A percentile compares a stretch with the other conserved stretches of the same genome.
Conservation (phyloP, 2,329 filamentous ascomycete genomes). For the Diplocarpon mali region DNA sequence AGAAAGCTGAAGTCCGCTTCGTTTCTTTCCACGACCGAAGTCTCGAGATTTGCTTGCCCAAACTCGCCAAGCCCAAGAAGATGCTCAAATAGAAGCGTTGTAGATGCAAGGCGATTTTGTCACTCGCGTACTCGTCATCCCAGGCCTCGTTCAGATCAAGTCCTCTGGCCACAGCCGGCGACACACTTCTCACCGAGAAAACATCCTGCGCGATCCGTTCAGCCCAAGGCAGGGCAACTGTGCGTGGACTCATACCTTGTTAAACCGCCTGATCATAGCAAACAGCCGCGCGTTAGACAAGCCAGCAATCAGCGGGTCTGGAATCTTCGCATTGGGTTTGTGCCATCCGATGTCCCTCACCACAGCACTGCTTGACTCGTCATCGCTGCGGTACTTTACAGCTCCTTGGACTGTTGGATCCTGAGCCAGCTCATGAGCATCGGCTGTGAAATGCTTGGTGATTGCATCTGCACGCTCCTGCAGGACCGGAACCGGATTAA, state of each 20-base stretch:
- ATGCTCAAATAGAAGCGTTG: conserved; percentile 15
- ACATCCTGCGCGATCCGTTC: conserved; percentile 9
- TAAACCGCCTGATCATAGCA: conserved; percentile 16
- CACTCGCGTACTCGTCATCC: conserved; percentile 12
- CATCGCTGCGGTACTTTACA: background rate
- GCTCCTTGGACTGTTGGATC: background rate
- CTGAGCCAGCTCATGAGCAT: conserved; percentile 3
- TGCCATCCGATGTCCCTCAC: conserved; percentile 5
- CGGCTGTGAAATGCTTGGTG: conserved; percentile 1
- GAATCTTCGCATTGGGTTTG: conserved; percentile 1
- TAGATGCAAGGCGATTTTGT: conserved; percentile 14
- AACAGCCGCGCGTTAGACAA: conserved; percentile 1
- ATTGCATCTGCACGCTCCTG: background rate
- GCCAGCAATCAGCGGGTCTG: conserved; percentile 2
- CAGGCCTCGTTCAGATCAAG: conserved; percentile 14
- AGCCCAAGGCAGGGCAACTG: background rate
- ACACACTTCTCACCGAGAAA: conserved; percentile 10
- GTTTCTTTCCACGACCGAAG: conserved; percentile 17
- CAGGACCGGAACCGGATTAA: background rate
- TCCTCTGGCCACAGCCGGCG: conserved; percentile 4
- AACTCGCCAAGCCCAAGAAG: conserved; percentile 8
- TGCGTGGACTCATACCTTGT: conserved; percentile 11
- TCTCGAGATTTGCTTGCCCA: conserved; percentile 15
- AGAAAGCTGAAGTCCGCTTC: conserved; percentile 12
- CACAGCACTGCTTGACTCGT: background rate